Percentiles rank a stretch among this genome's conserved stretches.
These are phyloP conservation scores for Vittaforma corneae DNA, from an alignment of 371 early-diverging fungal genomes.

Conservation along the genomic window DNA sequence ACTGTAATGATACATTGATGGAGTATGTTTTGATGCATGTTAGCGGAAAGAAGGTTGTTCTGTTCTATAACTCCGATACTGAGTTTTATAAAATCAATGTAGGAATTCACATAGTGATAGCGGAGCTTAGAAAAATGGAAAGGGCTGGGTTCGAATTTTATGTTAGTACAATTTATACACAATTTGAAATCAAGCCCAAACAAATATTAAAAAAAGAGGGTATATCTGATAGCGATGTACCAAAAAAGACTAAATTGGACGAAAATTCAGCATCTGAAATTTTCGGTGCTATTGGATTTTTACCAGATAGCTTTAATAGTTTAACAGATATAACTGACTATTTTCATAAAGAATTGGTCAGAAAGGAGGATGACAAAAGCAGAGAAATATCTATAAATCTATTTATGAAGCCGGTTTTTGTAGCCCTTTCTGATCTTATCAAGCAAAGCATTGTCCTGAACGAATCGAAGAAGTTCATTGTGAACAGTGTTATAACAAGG, in stretches of 20 bases:
- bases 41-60: conserved; percentile 28
- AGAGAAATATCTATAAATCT: background rate
- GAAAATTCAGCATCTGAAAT: no score
- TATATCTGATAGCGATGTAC: no score
- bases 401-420: conserved; percentile 21
- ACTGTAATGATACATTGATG: background rate
- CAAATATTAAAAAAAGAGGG: background rate
- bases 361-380: no score
- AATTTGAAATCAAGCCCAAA: conserved; percentile 21
- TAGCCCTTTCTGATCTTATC: conserved; percentile 14
- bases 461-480: conserved; percentile 26
- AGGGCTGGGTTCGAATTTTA: conserved; percentile 41
- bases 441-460: conserved; percentile 23
- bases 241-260: no score
- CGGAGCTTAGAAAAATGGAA: conserved; percentile 36
- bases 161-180: conserved; percentile 56
- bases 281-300: conserved; percentile 30
- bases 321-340: conserved; percentile 12
- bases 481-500: conserved; percentile 5
- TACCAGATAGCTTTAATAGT: conserved; percentile 37
- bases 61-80: conserved; percentile 43
- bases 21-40: conserved; percentile 48
- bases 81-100: conserved; percentile 41
- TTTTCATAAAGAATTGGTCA: conserved; percentile 9
- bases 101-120: conserved; percentile 35